Percentiles rank a stretch among this genome's conserved stretches.
Conservation (phyloP, 805 yeast species). For the Cyberlindnera petersonii region DNA sequence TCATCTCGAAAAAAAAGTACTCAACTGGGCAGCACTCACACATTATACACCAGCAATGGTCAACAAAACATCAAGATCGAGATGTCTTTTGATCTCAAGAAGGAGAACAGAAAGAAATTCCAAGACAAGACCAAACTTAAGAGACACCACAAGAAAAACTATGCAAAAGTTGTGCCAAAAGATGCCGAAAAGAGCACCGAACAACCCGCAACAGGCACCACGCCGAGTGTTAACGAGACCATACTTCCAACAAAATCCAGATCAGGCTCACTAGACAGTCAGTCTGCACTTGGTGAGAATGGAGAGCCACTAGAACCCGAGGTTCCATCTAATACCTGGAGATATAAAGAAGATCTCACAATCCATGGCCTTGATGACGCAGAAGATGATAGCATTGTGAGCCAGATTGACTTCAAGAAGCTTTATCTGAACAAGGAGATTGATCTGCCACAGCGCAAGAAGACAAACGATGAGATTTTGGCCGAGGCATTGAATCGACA, state of each 20-base stretch:
- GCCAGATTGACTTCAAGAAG: constrained; percentile 21
- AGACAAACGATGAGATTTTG: constrained; percentile 7
- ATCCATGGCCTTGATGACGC: constrained; percentile 18
- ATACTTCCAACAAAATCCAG: background rate
- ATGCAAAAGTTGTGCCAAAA: constrained; percentile 30
- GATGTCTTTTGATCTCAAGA: constrained; percentile 32
- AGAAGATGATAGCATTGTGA: constrained; percentile 12
- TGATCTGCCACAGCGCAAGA: constrained; percentile 12
- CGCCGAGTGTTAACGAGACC: too few relatives aligned
- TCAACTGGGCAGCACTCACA: too few relatives aligned
- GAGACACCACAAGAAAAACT: constrained; percentile 35
- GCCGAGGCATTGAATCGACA: constrained; percentile 14
- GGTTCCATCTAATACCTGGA: constrained; percentile 20
- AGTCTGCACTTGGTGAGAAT: constrained; percentile 14
- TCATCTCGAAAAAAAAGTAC: too few relatives aligned
- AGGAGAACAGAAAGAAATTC: constrained; percentile 39
- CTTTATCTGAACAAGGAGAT: constrained; percentile 11
- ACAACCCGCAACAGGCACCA: constrained; percentile 1
- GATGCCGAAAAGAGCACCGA: constrained; percentile 7
- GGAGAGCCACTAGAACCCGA: constrained; percentile 17
- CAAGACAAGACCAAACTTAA: constrained; percentile 38
- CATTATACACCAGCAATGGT: background rate
- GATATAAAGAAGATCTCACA: constrained; percentile 25
- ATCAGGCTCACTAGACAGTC: background rate
- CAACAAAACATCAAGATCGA: too few relatives aligned